Base-by-base conservation (phyloP, 768 basidiomycete genomes). In the Rickenella mellea region DNA sequence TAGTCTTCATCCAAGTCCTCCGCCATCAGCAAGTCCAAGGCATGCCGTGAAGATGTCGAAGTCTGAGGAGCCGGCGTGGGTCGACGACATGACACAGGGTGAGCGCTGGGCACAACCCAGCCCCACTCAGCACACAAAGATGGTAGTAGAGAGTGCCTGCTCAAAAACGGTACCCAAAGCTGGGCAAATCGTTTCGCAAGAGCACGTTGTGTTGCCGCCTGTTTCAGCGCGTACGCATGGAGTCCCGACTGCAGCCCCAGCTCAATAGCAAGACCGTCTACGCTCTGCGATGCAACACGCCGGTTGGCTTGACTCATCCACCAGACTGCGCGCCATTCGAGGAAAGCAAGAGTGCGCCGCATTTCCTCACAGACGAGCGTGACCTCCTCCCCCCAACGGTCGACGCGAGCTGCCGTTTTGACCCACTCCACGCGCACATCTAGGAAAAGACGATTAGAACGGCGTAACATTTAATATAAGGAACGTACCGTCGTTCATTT, bases 311-410 rank as follows among this genome's bases (percentile, higher is more conserved):
- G 38, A 30, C 14, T 30, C 8, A 42, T 26, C 49, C 49, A 51
- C 49, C 44, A 51, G 11, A 15, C 27, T 8, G 49, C 39, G 25
- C 43, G 44, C 39, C 33, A 42, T 12, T 27, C 38, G 6, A 49
- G n/a, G 19, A 41, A 53, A 8, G 21, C 42, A 5, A 49, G 38
- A 7, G 45, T 21, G 5, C 45, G 36, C 27, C 50, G 27, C 52
- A 52, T 54, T 30, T 55, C 53, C 37, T 53, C 53, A 5, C 26
- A 28, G 3, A 55, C 28, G 2, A 49, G 33, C 22, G 38, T 28
- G 1, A 48, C 36, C 14, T 55, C 53, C 21, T 55, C 49, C 2
- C 31, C 27, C 41, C 53, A 54, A 9, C 45, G 46, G 2, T 38
- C 19, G 10, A 35, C 25, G 5, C 52, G 30, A 0, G 49, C 53